Evolutionary conservation across 1,284 basidiomycete genomes (phyloP), one percentile per base, ranked within the genome.

Genomic region (Volvariella surrecta): DNA sequence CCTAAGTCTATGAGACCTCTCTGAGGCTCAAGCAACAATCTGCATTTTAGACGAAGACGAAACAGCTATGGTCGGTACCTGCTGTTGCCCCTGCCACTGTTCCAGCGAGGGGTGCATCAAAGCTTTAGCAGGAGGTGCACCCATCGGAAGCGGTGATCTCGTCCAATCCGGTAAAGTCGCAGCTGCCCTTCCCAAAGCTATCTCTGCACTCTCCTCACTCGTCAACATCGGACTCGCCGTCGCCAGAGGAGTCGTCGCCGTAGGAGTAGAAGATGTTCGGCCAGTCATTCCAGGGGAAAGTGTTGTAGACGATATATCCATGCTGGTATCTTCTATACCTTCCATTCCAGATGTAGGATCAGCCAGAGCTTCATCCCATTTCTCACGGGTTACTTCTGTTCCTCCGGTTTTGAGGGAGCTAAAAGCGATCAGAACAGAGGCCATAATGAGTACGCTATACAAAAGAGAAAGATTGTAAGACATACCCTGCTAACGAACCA

Each of bases 401-500:
- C 87, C 89, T 1, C 88, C 84, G 0, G 82, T 89, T 62, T 95
- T 94, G 42, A 96, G 67, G 9, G 87, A 58, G 40, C 70, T 71
- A 37, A 7, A 40, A 38, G 17, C 19, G 31, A 11, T 44, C 44
- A 32, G 20, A 32, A 32, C 17, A 16, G 37, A 47, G 18, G 39
- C 6, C 6, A 28, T 28, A 11, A 11, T 50, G 17, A 51, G 43
- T 21, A 44, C 32, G 34, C 19, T 38, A 37, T 43, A 11, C 24
- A 6, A 28, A 6, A 6, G 32, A 6, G 32, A 45, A 45, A 37
- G 43, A 8, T 44, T 16, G 19, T 19, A 44, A 32, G 43, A 67
- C 82, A 52, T 60, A 90, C 84, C 93, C 94, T 2, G 91, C 89
- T 11, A 97, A 62, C 28, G 89, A 92, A 0, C 89, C 93, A 2